These are phyloP conservation scores for Lagenaria siceraria DNA, from an alignment of 306 rosid species.

Conservation along the genomic window DNA sequence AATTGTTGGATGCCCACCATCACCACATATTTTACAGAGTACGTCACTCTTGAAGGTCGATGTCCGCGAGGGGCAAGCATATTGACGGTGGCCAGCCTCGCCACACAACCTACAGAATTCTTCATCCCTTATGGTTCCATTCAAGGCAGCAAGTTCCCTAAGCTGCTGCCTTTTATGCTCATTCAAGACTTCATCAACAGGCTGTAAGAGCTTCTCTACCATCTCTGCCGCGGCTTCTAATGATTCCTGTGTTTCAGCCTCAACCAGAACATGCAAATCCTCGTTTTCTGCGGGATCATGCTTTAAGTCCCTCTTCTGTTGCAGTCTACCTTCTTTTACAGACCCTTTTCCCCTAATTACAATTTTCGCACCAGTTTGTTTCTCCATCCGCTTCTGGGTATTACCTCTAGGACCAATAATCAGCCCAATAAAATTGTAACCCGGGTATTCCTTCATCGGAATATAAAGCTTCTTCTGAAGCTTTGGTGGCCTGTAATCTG, in stretches of 20 bases:
- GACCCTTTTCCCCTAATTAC: slow-evolving; percentile 96
- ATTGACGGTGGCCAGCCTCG: slow-evolving; percentile 93
- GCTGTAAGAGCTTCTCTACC: slow-evolving; percentile 98
- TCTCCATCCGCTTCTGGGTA: slow-evolving; percentile 97
- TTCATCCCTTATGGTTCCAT: slow-evolving; percentile 95
- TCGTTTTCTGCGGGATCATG: slow-evolving; percentile 92
- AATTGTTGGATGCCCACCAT: slow-evolving; percentile 95
- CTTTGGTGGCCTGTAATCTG: slow-evolving; percentile 94
- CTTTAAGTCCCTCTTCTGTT: slow-evolving; percentile 88
- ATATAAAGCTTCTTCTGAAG: slow-evolving; percentile 97
- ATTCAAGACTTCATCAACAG: slow-evolving; percentile 94
- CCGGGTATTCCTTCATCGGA: slow-evolving; percentile 95
- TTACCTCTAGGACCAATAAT: slow-evolving; percentile 96
- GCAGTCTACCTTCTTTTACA: slow-evolving; percentile 87
- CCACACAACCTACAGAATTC: slow-evolving; percentile 93
- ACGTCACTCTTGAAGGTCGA: slow-evolving; percentile 87
- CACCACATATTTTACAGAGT: slow-evolving; percentile 91
- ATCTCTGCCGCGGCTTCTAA: slow-evolving; percentile 97
- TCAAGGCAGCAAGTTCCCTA: slow-evolving; percentile 90
- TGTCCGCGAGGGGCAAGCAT: slow-evolving; percentile 80
- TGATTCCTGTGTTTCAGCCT: slow-evolving; percentile 80
- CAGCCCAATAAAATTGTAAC: slow-evolving; percentile 89
- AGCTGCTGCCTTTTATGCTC: slow-evolving; percentile 98
- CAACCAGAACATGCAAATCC: slow-evolving; percentile 92
- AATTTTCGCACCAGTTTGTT: slow-evolving; percentile 90